These are phyloP conservation scores for Posidonia oceanica DNA, from an alignment of 116 monocot genomes.

Conservation along the genomic window DNA sequence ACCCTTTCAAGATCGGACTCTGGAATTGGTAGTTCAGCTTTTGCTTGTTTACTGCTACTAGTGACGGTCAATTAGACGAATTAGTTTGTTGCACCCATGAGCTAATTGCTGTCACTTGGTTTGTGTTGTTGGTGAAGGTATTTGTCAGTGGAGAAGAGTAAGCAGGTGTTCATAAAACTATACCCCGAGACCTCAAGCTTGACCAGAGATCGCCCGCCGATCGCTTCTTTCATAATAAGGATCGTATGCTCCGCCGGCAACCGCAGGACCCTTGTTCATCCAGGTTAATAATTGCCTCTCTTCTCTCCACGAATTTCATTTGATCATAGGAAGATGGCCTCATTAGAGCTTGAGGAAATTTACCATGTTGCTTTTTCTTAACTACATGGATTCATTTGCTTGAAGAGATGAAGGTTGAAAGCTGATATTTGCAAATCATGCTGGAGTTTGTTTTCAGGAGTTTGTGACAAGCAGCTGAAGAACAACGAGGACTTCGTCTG, in stretches of 20 bases:
- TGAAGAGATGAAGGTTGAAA: too few species aligned
- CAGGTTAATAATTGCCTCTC: conserved; percentile 26
- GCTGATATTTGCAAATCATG: not conserved
- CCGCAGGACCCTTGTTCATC: conserved; percentile 64
- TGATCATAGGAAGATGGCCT: too few species aligned
- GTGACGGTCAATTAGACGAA: too few species aligned
- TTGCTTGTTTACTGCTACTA: not conserved
- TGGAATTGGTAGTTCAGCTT: conserved; percentile 56
- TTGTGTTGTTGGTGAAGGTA: conserved; percentile 28
- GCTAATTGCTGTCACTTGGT: not conserved
- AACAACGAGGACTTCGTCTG: conserved; percentile 83
- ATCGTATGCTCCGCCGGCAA: conserved; percentile 40
- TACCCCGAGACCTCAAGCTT: conserved; percentile 64
- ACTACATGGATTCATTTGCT: too few species aligned
- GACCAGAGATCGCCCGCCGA: conserved; percentile 61
- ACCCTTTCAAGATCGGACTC: conserved; percentile 76
- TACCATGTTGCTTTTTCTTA: too few species aligned
- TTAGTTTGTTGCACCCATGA: too few species aligned
- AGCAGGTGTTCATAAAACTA: conserved; percentile 65
- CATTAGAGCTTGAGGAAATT: too few species aligned
- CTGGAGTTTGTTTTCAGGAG: conserved; percentile 22
- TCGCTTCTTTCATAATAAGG: conserved; percentile 79
- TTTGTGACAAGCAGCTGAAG: conserved; percentile 77
- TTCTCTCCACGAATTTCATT: not conserved
- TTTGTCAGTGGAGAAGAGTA: conserved; percentile 73